Evolutionary conservation across 2,329 filamentous ascomycete species (phyloP), one percentile per base, ranked within the genome.

Genomic region (Penicillium sp.): DNA sequence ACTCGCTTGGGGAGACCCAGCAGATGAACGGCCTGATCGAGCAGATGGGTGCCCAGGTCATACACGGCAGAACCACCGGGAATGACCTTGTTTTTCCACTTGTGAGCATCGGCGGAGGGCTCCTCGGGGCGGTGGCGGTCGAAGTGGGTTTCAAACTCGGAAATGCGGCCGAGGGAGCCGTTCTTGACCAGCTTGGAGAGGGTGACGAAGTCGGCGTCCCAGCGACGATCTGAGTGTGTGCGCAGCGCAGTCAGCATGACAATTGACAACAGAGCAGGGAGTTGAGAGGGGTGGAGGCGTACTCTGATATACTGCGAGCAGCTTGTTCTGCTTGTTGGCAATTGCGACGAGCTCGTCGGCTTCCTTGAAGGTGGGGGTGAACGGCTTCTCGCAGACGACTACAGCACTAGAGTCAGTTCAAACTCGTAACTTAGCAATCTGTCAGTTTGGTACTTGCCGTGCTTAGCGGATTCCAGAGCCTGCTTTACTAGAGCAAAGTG

Each of bases 311-410:
- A 90, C 87, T 64, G 86, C 87, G 62, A 91, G 75, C 48, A 88
- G 73, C 58, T 81, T 81, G 40, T 79, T 75, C 51, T 82, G 75
- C 60, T 82, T 75, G 64, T 81, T 75, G 10, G 88, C 84, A 53
- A 88, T 77, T 10, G 76, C 75, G 48, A 85, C 82, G 6, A 94
- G 84, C 66, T 85, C 78, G 37, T 85, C 82, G 11, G 90, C 90
- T 76, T 93, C 87, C 60, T 84, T 81, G 1, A 84, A 81, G 1
- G 87, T 90, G 22, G 90, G 88, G 13, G 91, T 89, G 73, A 94
- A 94, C 2, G 91, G 91, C 80, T 94, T 94, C 80, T 94, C 91
- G 52, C 90, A 89, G 55, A 94, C 81, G 28, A 93, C 89, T 81
- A 56, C 37, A 10, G 10, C 8, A 28, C 2, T 16, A 6, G 38